A percentile compares a stretch with the other conserved stretches of the same genome.
These are phyloP conservation scores for Mucor mucedo DNA, from an alignment of 371 early-diverging fungal genomes.

Conservation along the genomic window DNA sequence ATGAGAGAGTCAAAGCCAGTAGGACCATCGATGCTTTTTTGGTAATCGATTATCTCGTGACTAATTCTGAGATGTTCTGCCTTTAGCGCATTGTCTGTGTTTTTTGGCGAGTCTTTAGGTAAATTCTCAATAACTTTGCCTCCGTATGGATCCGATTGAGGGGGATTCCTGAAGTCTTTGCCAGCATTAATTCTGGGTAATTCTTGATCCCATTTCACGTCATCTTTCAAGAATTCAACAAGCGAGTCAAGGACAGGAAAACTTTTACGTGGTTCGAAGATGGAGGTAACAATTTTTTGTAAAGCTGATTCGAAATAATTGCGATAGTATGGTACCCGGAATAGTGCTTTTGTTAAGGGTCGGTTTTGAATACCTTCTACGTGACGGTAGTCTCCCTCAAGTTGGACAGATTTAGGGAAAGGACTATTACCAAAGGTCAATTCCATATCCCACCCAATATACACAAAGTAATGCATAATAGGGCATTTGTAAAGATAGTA, in stretches of 20 bases:
- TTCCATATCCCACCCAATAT: constrained; percentile 20
- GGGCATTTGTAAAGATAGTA: constrained; percentile 31
- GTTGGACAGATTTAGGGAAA: background rate
- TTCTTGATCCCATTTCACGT: constrained; percentile 30
- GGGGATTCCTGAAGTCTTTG: background rate
- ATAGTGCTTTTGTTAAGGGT: constrained; percentile 14
- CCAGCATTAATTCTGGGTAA: constrained; percentile 9
- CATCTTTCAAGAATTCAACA: constrained; percentile 27
- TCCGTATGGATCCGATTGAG: background rate
- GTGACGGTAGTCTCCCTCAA: constrained; percentile 2
- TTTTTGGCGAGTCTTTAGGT: background rate
- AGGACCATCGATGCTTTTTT: constrained; percentile 18
- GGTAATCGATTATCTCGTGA: constrained; percentile 7
- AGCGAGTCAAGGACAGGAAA: constrained; percentile 20
- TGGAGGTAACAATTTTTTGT: background rate
- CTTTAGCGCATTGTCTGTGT: background rate
- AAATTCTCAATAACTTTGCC: background rate
- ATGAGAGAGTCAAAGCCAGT: constrained; percentile 13
- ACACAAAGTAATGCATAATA: constrained; percentile 11
- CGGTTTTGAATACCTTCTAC: constrained; percentile 1
- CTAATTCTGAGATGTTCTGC: background rate
- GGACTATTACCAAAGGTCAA: constrained; percentile 10
- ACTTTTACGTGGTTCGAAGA: constrained; percentile 8
- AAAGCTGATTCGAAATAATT: constrained; percentile 15
- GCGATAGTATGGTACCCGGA: constrained; percentile 5